Conservation (phyloP, 2,329 filamentous ascomycete species). For the Hymenoscyphus albidus region DNA sequence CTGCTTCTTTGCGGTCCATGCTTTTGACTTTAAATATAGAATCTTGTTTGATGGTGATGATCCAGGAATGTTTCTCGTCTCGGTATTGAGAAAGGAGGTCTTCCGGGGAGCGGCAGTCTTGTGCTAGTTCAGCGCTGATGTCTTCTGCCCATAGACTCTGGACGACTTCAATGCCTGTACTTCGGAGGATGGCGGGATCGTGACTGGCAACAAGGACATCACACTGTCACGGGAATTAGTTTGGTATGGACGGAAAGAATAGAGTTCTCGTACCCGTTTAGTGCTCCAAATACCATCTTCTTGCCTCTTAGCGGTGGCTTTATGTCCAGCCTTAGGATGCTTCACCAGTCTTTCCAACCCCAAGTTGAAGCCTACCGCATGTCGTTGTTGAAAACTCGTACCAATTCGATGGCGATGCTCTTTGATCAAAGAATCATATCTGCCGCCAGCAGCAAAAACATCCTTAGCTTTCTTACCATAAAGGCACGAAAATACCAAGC, state of each 20-base stretch:
- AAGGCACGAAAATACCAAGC: conserved; percentile 85
- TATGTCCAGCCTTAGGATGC: conserved; percentile 46
- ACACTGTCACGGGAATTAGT: conserved; percentile 50
- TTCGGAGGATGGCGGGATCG: conserved; percentile 70
- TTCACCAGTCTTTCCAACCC: conserved; percentile 73
- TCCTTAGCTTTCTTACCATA: conserved; percentile 80
- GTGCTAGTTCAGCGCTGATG: conserved; percentile 83
- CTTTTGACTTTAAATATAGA: conserved; percentile 75
- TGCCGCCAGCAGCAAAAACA: conserved; percentile 87
- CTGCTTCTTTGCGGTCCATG: conserved; percentile 68
- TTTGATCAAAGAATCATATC: conserved; percentile 86
- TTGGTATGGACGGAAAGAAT: not conserved
- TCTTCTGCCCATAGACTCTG: conserved; percentile 76
- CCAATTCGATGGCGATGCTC: conserved; percentile 72
- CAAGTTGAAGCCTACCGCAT: conserved; percentile 89
- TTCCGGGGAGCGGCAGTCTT: conserved; percentile 73
- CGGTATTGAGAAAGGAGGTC: conserved; percentile 73
- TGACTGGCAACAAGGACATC: conserved; percentile 90
- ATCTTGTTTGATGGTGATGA: conserved; percentile 81
- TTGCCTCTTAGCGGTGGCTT: conserved; percentile 65
- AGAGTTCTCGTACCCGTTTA: conserved; percentile 54
- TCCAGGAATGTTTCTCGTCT: conserved; percentile 77
- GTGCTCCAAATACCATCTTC: conserved; percentile 62
- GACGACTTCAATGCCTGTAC: conserved; percentile 71
- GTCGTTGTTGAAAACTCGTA: conserved; percentile 59